Base-by-base conservation (phyloP, 1,284 basidiomycete genomes). In the Flammula alnicola region DNA sequence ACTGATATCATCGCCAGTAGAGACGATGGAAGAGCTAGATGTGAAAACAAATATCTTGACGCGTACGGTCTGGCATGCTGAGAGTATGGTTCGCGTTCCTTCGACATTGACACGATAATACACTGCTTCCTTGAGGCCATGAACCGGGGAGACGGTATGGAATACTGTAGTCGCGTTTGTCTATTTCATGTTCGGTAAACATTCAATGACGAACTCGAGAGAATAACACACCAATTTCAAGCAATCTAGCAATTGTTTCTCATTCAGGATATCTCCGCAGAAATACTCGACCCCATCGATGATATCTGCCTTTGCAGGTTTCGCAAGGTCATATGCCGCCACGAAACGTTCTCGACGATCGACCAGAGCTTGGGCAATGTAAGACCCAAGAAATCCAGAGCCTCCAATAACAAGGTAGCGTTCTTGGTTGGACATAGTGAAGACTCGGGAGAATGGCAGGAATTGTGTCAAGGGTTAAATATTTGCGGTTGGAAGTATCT, bases 91-190 rank as follows among this genome's bases (percentile, higher is more conserved):
- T 35, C 66, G 57, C 0, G 83, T 85, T 9, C 83, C 83, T 10
- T 69, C 61, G 14, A 82, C 77, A 58, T 86, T 84, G 63, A 85
- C 80, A 53, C 72, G 73, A 52, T 81, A 72, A 66, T 80, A 82
- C 40, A 83, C 64, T 1, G 73, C 70, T 17, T 36, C 27, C 22
- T 49, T 58, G 44, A 43, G 70, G 65, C 40, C 77, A 64, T 39
- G 72, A 9, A n/a, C n/a, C n/a, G 82, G 82, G 3, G 80, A 81
- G 3, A 80, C 82, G 10, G 81, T 84, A 68, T 85, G 82, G 55
- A 83, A 79, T 26, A 84, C 73, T 23, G 69, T 63, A 22, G 71
- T 70, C 10, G 46, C 16, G 5, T 26, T 16, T 20, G 39, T 29
- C 52, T 54, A 4, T 70, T 2, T n/a, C n/a, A 14, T n/a, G 14